Base-by-base conservation (phyloP, 352 stramenopile genomes). In the Phytopythium delawarense region DNA sequence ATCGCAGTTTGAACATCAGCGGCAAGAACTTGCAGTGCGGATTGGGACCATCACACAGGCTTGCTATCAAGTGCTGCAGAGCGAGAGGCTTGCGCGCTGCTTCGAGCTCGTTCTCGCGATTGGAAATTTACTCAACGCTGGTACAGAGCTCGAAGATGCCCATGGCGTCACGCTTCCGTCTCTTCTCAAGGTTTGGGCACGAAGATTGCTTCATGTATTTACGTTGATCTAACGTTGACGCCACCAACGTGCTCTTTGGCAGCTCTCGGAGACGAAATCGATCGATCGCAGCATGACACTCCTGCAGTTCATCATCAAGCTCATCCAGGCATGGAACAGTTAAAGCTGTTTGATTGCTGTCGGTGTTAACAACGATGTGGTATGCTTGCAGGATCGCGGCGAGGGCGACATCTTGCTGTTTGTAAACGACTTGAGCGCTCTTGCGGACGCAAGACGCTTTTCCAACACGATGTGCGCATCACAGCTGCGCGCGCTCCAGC, bases 181-280 rank as follows among this genome's bases (percentile, higher is more conserved):
- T 9, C 52, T 94, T 51, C 71, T 94, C 5, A 94, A 94, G 76
- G 79, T 89, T 60, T 3, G 44, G 32, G 5, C 16, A 15, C 20
- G 42, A 18, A 23, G 42, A 25, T 49, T 25, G 42, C 11, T 11
- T 23, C 5, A 15, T n/a, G 6, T 49, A 9, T n/a, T 8, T 25
- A 21, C 9, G 2, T 25, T 28, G 6, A 15, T 21, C 42, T 25
- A 4, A 49, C n/a, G 20, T 25, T 49, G 42, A 49, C 16, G 1
- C 18, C 16, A 23, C 5, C 16, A 23, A 7, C 18, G 4, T 4
- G 12, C 1, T 39, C 2, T 66, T 39, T 34, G 25, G 3, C 34
- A 91, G 78, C 67, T 94, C 6, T 92, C 85, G 0, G 85, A 94
- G 54, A 94, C 85, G n/a, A 91, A 92, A 61, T 84, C 85, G 6